phyloP scores from a whole-genome alignment of 2,329 filamentous ascomycete genomes.

The Diaporthe caulivora region DNA sequence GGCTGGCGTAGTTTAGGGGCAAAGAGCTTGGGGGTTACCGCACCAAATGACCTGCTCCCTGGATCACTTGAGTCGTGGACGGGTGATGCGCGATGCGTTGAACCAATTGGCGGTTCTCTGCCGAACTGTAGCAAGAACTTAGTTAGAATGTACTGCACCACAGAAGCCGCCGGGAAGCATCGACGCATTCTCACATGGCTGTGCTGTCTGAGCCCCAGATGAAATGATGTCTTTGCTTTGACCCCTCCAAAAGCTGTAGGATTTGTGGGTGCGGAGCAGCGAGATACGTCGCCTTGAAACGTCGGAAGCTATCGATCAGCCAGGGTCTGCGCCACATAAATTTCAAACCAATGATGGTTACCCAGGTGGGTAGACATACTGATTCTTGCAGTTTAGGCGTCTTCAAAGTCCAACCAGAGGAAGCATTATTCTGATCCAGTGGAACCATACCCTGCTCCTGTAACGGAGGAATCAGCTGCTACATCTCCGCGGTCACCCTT shows the following conservation, averaged over 20 bases:
- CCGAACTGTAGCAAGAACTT: not conserved
- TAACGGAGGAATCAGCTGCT: not conserved
- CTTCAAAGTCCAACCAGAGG: slow-evolving; percentile 1
- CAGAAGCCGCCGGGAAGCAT: not conserved
- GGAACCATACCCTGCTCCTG: slow-evolving; percentile 28
- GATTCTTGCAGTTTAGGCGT: slow-evolving; percentile 36
- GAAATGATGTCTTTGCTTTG: slow-evolving; percentile 28
- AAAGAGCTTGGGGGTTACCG: not conserved
- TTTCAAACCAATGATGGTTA: not conserved
- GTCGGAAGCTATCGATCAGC: not conserved
- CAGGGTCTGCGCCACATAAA: not conserved
- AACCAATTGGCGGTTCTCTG: slow-evolving; percentile 13
- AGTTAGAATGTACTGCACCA: no score
- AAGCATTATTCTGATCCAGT: not conserved
- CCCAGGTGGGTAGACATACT: slow-evolving; percentile 16
- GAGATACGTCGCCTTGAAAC: slow-evolving; percentile 31
- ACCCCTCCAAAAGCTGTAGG: slow-evolving; percentile 8
- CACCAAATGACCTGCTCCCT: slow-evolving; percentile 34
- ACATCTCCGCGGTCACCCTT: no score
- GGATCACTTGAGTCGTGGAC: slow-evolving; percentile 25
- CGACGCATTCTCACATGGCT: slow-evolving; percentile 5
- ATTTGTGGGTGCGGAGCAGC: slow-evolving; percentile 34
- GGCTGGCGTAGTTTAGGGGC: not conserved
- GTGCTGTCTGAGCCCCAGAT: slow-evolving; percentile 31
- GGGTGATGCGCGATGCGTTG: slow-evolving; percentile 7